phyloP scores from a whole-genome alignment of 2,329 filamentous ascomycete species.

The Colletotrichum falcatum region DNA sequence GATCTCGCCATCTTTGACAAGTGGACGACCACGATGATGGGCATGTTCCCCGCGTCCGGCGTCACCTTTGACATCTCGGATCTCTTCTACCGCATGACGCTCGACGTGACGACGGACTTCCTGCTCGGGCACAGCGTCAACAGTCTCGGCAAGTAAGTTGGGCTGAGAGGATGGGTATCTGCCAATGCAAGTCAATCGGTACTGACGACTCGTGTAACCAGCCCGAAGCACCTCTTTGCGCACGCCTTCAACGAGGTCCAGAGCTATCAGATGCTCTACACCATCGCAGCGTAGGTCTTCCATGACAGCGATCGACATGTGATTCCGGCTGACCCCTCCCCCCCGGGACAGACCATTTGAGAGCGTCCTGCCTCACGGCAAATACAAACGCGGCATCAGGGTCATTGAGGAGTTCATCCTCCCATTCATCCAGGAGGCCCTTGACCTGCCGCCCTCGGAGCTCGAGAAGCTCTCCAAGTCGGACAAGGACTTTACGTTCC shows the following conservation, averaged over 20 bases:
- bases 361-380: slow-evolving; percentile 66
- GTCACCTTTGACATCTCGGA: slow-evolving; percentile 69
- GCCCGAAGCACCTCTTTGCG: slow-evolving; percentile 71
- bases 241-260: slow-evolving; percentile 78
- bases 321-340: neutral
- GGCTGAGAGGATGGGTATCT: neutral
- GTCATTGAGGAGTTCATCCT: slow-evolving; percentile 77
- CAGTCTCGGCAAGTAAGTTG: slow-evolving; percentile 55
- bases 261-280: slow-evolving; percentile 72
- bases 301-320: neutral
- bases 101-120: slow-evolving; percentile 77
- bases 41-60: slow-evolving; percentile 67
- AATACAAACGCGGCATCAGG: slow-evolving; percentile 72
- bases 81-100: slow-evolving; percentile 73
- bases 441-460: slow-evolving; percentile 72
- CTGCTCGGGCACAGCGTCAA: slow-evolving; percentile 71
- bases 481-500: slow-evolving; percentile 77
- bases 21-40: slow-evolving; percentile 69
- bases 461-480: slow-evolving; percentile 76
- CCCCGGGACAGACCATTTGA: slow-evolving; percentile 65
- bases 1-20: slow-evolving; percentile 69
- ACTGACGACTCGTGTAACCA: slow-evolving; percentile 46
- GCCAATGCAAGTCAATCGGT: neutral
- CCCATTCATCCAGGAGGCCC: slow-evolving; percentile 75
- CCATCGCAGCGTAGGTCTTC: slow-evolving; percentile 56